Percentiles rank a stretch among this genome's conserved stretches.
Conservation (phyloP, 2,329 filamentous ascomycete genomes). For the Tolypocladium guangdongense region DNA sequence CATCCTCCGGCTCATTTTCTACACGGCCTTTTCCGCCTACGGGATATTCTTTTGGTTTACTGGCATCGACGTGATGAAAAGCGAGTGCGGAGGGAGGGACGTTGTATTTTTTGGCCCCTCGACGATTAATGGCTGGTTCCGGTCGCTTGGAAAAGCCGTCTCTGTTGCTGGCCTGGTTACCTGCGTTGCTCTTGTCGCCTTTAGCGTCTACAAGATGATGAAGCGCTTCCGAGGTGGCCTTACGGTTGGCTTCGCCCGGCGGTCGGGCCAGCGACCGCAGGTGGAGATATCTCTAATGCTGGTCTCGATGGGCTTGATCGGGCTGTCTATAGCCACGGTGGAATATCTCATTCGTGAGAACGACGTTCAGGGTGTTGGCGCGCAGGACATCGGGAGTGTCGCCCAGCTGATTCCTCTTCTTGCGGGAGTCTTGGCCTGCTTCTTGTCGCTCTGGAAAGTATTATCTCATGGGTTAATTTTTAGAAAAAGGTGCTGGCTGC, state of each 20-base stretch:
- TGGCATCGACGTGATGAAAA: constrained; percentile 9
- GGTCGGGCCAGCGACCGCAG: constrained; percentile 3
- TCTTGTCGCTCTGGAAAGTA: constrained; percentile 9
- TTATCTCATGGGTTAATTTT: constrained; percentile 7
- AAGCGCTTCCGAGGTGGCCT: constrained; percentile 7
- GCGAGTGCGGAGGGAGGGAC: constrained; percentile 1
- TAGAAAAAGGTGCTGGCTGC: constrained; percentile 8
- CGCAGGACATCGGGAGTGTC: constrained; percentile 5
- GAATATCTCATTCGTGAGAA: constrained; percentile 12
- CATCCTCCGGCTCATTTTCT: constrained; percentile 11
- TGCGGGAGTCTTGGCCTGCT: constrained; percentile 8
- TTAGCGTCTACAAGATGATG: constrained; percentile 1
- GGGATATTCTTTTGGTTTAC: constrained; percentile 14
- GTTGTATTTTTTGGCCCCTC: constrained; percentile 10
- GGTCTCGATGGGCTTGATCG: constrained; percentile 9
- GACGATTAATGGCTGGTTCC: constrained; percentile 9
- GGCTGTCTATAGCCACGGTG: constrained; percentile 7
- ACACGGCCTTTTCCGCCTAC: constrained; percentile 10
- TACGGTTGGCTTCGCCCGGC: constrained; percentile 1
- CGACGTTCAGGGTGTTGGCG: constrained; percentile 6
- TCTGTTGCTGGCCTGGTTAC: constrained; percentile 7
- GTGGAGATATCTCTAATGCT: constrained; percentile 11
- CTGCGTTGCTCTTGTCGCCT: constrained; percentile 3
- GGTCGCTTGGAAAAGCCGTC: constrained; percentile 7
- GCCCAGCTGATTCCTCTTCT: constrained; percentile 14